These are phyloP conservation scores for Eucalyptus tenuipes DNA, from an alignment of 345 rosid species.

Conservation along the genomic window DNA sequence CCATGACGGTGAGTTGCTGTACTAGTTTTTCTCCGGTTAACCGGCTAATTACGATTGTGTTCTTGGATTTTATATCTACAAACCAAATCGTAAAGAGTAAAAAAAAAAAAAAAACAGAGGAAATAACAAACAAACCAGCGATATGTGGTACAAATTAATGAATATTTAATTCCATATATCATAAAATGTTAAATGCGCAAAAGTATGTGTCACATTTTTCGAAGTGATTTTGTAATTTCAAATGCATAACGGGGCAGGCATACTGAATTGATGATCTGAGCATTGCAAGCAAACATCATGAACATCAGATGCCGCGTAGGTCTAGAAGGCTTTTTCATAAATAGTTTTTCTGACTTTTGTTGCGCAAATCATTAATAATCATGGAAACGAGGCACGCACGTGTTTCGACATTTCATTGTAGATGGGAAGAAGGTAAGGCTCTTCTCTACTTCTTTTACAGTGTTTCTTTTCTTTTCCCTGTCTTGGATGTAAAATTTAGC, in stretches of 20 bases:
- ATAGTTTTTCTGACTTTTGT: neutral
- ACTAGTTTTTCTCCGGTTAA: neutral
- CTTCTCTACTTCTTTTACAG: neutral
- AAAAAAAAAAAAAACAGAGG: neutral
- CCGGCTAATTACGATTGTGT: neutral
- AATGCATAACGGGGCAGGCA: neutral
- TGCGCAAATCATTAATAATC: neutral
- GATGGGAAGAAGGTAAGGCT: neutral
- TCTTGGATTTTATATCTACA: neutral
- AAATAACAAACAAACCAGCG: neutral
- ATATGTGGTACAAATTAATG: neutral
- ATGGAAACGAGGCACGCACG: neutral
- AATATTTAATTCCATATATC: neutral
- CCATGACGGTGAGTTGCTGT: accelerated
- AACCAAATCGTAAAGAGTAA: neutral
- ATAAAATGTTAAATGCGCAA: neutral
- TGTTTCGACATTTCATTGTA: neutral
- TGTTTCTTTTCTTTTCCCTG: neutral
- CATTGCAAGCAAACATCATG: neutral
- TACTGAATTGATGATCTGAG: neutral
- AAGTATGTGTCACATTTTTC: neutral
- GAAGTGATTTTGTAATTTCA: neutral
- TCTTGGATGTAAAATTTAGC: neutral
- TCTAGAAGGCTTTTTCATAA: neutral
- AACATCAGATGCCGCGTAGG: neutral